phyloP scores from a whole-genome alignment of 495 filamentous ascomycete species.

The Aspergillus sclerotiicarbonarius region DNA sequence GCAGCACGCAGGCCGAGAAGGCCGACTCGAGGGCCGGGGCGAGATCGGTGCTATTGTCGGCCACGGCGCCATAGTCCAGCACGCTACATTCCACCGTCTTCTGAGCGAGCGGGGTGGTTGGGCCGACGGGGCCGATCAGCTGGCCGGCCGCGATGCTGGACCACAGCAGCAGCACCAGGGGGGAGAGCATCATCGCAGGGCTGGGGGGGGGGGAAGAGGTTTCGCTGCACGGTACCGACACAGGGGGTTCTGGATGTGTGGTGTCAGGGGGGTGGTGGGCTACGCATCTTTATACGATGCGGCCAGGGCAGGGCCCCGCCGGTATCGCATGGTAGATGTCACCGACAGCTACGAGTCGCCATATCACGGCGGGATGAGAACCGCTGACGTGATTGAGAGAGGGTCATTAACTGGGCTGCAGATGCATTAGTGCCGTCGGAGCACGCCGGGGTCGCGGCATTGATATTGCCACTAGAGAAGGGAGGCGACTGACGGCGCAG shows the following conservation, averaged over 20 bases:
- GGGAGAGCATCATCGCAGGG: neutral
- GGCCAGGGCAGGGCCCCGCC: too few species aligned
- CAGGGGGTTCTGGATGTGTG: too few species aligned
- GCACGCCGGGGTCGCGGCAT: neutral
- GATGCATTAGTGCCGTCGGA: neutral
- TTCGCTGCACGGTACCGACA: too few species aligned
- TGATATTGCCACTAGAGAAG: neutral
- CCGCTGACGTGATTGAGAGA: neutral
- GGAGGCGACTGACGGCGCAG: too few species aligned
- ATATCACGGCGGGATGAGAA: neutral
- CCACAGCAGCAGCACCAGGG: neutral
- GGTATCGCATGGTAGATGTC: too few species aligned
- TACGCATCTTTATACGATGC: too few species aligned
- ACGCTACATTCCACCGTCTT: slow-evolving; percentile 42
- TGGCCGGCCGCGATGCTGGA: slow-evolving; percentile 14
- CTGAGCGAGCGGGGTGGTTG: slow-evolving; percentile 28
- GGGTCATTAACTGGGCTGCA: neutral
- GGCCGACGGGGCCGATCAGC: slow-evolving; percentile 33
- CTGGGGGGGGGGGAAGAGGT: too few species aligned
- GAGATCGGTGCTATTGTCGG: slow-evolving; percentile 42
- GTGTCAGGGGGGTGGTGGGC: neutral
- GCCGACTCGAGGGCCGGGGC: slow-evolving; percentile 35
- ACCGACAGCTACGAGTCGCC: too few species aligned
- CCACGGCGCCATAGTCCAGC: slow-evolving; percentile 43
- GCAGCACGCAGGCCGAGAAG: slow-evolving; percentile 36